Base-by-base conservation (phyloP, 1,284 basidiomycete species). In the Pyrrhoderma lamaoense region DNA sequence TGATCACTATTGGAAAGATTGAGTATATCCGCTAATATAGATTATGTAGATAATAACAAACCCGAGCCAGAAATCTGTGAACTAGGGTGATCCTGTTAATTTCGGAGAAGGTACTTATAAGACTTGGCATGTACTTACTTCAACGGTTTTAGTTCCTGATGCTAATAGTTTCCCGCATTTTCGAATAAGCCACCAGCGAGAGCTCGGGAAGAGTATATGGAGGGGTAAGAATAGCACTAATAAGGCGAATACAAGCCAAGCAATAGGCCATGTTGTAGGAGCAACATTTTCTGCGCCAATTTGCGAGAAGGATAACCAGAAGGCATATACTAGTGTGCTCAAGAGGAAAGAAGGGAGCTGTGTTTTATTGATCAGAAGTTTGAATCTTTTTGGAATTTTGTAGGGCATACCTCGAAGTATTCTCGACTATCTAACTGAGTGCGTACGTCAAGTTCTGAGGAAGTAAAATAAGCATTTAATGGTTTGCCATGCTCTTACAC, bases 41-140 rank as follows among this genome's bases (percentile, higher is more conserved):
- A 31, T 31, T 31, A 5, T 40, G 27, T 31, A 31, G 11, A 19
- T 46, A 39, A n/a, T 36, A 2, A 59, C 74, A 53, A 65, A 87
- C 85, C 84, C 86, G 62, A 89, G 72, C 85, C 85, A 89, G 76
- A 89, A 85, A 69, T 89, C 87, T 34, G 80, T 70, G 64, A 89
- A 89, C 80, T 86, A 47, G 27, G 37, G 22, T 42, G 40, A 7
- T 3, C 23, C 18, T 42, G 18, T 18, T 31, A 5, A 31, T 5
- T 31, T 11, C 11, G 5, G 11, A 11, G 27, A 31, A 31, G 27
- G 21, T 21, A 16, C 8, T 16, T 7, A 18, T 42, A 48, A 37
- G 45, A 58, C 34, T 43, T 37, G 42, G 13, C 25, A 27, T n/a
- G 22, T 5, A 63, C 72, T 59, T 56, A 82, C 88, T 73, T 93